These are phyloP conservation scores for Westerdykella ornata DNA, from an alignment of 2,329 filamentous ascomycete genomes.

Conservation along the genomic window DNA sequence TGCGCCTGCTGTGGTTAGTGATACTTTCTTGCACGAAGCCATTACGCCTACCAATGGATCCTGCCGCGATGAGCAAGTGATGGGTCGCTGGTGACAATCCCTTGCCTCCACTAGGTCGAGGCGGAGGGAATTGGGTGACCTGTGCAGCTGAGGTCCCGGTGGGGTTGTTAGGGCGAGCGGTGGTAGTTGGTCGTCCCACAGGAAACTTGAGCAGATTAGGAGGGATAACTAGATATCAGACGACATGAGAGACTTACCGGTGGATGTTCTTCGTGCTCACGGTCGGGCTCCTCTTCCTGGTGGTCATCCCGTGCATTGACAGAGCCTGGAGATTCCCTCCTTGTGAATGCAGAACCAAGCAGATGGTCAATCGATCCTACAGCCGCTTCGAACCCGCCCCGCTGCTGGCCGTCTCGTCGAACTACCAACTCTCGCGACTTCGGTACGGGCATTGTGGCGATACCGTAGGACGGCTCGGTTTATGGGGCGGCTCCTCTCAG, in stretches of 20 bases:
- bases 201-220: background rate
- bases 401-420: constrained; percentile 13
- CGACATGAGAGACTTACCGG: no score
- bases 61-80: constrained; percentile 37
- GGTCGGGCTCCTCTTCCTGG: constrained; percentile 4
- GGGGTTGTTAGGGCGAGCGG: background rate
- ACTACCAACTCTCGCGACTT: constrained; percentile 23
- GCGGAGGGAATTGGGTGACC: background rate
- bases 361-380: background rate
- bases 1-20: constrained; percentile 26
- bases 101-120: background rate
- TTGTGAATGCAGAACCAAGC: constrained; percentile 1
- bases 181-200: background rate
- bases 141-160: background rate
- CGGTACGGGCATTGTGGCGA: constrained; percentile 27
- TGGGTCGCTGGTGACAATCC: constrained; percentile 30
- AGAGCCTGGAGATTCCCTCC: constrained; percentile 7
- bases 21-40: background rate
- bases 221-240: background rate
- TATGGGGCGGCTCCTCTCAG: constrained; percentile 26
- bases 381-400: background rate
- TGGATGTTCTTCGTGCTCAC: background rate
- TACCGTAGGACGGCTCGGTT: constrained; percentile 9
- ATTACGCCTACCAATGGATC: constrained; percentile 32
- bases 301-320: constrained; percentile 8